phyloP scores from a whole-genome alignment of 2,329 filamentous ascomycete genomes.

The Xylaria sp. region DNA sequence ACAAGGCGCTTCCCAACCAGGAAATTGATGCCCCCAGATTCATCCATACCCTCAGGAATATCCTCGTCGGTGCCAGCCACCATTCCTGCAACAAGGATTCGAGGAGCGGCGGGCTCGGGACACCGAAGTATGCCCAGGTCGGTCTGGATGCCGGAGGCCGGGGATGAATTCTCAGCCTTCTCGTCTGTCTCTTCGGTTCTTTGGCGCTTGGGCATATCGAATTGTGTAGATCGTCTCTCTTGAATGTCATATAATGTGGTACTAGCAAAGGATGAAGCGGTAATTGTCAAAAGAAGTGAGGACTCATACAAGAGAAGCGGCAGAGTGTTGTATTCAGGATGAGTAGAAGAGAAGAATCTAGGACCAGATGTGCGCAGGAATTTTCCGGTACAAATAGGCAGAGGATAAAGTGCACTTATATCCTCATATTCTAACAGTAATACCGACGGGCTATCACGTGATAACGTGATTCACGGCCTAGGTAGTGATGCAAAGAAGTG shows the following conservation, averaged over 20 bases:
- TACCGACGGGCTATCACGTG: too few species aligned
- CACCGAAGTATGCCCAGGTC: constrained; percentile 11
- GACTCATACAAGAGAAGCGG: too few species aligned
- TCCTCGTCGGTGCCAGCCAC: background rate
- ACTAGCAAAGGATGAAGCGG: background rate
- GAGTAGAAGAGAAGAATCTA: too few species aligned
- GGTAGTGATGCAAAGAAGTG: too few species aligned
- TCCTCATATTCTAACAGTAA: too few species aligned
- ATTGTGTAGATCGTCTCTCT: constrained; percentile 6
- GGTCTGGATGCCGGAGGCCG: background rate
- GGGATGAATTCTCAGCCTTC: too few species aligned
- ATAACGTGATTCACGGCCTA: too few species aligned
- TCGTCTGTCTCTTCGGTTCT: constrained; percentile 1
- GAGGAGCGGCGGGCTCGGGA: constrained; percentile 1
- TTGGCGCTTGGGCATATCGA: constrained; percentile 14
- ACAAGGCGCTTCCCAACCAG: constrained; percentile 25
- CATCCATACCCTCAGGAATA: constrained; percentile 18
- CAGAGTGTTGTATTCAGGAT: too few species aligned
- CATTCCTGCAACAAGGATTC: constrained; percentile 26
- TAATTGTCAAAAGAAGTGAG: background rate
- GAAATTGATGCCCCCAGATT: constrained; percentile 12
- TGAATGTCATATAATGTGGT: background rate
- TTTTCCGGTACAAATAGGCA: too few species aligned
- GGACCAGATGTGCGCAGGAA: too few species aligned
- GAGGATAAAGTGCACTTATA: too few species aligned